Evolutionary conservation across 306 rosid genomes (phyloP), one percentile per base, ranked within the genome.

Genomic region (Geum urbanum): DNA sequence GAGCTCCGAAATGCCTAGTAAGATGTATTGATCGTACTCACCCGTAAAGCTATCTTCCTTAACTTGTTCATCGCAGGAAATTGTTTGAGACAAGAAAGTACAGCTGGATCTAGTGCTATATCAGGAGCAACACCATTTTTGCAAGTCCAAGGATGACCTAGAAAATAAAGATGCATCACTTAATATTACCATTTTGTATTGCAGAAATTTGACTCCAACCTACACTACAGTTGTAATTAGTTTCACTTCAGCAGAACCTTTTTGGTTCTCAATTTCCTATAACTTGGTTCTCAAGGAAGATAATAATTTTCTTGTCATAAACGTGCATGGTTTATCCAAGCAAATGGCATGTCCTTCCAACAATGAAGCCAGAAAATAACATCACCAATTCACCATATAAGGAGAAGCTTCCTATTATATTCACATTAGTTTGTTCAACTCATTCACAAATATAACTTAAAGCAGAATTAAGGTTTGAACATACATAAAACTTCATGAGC

Each of bases 91-190:
- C 99, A 97, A 76, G 97, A 95, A 78, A 95, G 89, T 63, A 95
- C 99, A 63, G 99, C 99, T 61, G 99, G 89, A 80, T 95, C 99
- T 40, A 95, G 77, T 64, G 99, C 83, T 76, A 91, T 87, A 80
- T 95, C 99, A 64, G 99, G 99, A 78, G 99, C 99, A 84, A 91
- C 99, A 74, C 99, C 99, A 79, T 95, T 89, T 87, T 95, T 92
- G 46, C 99, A 84, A 83, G 91, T 87, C 99, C 99, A 95, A 72
- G 99, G 99, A 83, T 95, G 99, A 74, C 99, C 99, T 95, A 70
- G 57, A 77, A 81, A 71, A 76, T 39, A 19, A 66, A 53, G 56
- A 81, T 66, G 22, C 37, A 70, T 69, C 55, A 40, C 73, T 69
- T 54, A 70, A 16, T 74, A 53, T n/a, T n/a, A n/a, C n/a, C n/a